Conservation (phyloP, 306 rosid genomes). For the Aeschynomene evenia region DNA sequence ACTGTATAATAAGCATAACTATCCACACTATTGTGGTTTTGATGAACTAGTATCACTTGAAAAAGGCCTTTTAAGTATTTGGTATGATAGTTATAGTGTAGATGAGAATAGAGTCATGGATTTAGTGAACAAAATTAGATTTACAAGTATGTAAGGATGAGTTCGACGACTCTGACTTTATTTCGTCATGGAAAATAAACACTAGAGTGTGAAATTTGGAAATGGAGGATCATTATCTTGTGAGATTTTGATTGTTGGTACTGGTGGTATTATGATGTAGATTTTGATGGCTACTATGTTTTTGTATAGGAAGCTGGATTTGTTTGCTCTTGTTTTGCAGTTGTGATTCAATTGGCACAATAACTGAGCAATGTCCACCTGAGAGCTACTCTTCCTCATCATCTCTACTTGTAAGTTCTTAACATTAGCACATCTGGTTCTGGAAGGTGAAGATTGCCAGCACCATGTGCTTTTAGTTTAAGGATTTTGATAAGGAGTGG, state of each 20-base stretch:
- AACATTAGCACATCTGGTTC: not conserved
- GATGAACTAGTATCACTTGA: too few relatives aligned
- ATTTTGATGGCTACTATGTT: not conserved
- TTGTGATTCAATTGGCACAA: not conserved
- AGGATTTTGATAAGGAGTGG: too few relatives aligned
- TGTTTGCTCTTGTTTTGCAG: not conserved
- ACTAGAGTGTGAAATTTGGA: not conserved
- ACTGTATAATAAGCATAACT: too few relatives aligned
- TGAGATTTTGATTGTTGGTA: not conserved
- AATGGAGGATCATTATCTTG: not conserved
- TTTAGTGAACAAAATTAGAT: too few relatives aligned
- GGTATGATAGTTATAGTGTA: too few relatives aligned
- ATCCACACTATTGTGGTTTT: too few relatives aligned
- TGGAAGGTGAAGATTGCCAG: not conserved
- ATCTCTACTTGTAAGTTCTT: constrained; percentile 54
- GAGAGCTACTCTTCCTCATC: constrained; percentile 39
- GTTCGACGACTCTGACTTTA: too few relatives aligned
- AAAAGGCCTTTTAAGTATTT: too few relatives aligned
- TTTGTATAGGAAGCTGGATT: not conserved
- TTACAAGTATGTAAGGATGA: too few relatives aligned
- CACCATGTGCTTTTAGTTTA: not conserved
- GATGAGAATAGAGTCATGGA: too few relatives aligned
- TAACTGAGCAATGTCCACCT: constrained; percentile 34
- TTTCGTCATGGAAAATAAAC: too few relatives aligned
- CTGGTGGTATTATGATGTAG: not conserved